phyloP scores from a whole-genome alignment of 495 filamentous ascomycete genomes.

The Staphylotrichum tortipilum region DNA sequence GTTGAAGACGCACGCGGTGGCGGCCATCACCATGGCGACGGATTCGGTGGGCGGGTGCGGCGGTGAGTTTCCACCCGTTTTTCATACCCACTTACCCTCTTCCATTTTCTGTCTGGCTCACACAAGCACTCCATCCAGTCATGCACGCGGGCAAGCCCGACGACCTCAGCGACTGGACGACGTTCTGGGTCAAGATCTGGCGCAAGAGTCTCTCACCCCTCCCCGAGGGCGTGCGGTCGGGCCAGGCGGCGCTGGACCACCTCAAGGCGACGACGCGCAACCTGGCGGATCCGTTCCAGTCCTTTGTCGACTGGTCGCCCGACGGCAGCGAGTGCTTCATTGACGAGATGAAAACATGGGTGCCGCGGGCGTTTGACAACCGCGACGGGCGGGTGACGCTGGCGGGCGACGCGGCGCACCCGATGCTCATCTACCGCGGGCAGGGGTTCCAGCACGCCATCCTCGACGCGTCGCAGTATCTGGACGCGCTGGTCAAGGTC shows the following conservation, averaged over 20 bases:
- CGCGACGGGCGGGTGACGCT: slow-evolving; percentile 41
- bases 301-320: slow-evolving; percentile 33
- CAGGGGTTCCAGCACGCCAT: slow-evolving; percentile 46
- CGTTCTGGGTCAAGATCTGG: slow-evolving; percentile 32
- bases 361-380: slow-evolving; percentile 39
- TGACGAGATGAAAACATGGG: slow-evolving; percentile 31
- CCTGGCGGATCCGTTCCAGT: slow-evolving; percentile 35
- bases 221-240: not conserved
- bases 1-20: slow-evolving; percentile 20
- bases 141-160: slow-evolving; percentile 20
- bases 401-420: slow-evolving; percentile 51
- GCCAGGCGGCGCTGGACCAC: slow-evolving; percentile 26
- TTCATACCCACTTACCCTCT: not conserved
- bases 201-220: slow-evolving; percentile 11
- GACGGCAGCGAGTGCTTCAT: slow-evolving; percentile 26
- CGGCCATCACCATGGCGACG: slow-evolving; percentile 20
- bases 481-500: slow-evolving; percentile 26
- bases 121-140: not conserved
- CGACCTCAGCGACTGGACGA: slow-evolving; percentile 30
- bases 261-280: slow-evolving; percentile 30
- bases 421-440: slow-evolving; percentile 48
- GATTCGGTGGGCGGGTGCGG: slow-evolving; percentile 12
- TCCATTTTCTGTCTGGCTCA: not conserved
- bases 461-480: slow-evolving; percentile 35
- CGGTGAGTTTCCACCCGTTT: slow-evolving; percentile 2